Evolutionary conservation across 1,284 basidiomycete genomes (phyloP), one percentile per base, ranked within the genome.

Genomic region (Dichomitus squalens): DNA sequence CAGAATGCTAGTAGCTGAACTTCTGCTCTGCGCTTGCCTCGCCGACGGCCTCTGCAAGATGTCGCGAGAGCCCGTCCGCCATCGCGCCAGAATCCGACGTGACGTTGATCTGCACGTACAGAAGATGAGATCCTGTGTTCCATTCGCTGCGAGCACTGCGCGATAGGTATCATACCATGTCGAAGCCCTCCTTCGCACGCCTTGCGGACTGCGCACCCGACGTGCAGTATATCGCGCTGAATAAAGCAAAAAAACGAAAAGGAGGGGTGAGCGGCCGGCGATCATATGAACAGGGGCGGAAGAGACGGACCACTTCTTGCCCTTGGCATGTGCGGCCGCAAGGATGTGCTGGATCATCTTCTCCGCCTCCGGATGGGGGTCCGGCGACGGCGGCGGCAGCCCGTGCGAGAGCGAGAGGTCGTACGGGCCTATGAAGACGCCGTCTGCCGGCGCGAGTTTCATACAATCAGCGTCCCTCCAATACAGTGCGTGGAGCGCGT

Each of bases 381-480:
- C 81, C 0, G 85, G 86, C 21, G 78, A 78, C 16, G 86, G 86
- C 12, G 82, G 69, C 0, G 82, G 78, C 65, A 80, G 83, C 31
- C 85, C 85, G 25, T 86, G 73, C 1, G 80, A 76, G 44, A 85
- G 76, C 4, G 86, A 86, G 41, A 88, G 77, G 66, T 88, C 87
- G 61, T 83, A 88, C 3, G 87, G 86, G 9, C 88, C 87, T 55
- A 90, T 84, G 73, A 90, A 88, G 3, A 84, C 71, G 1, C 78
- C 78, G 49, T 84, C 81, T 76, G 52, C 21, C 18, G 8, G 23
- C 16, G 46, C 18, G n/a, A 38, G 20, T 2, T 18, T 4, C 23
- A 36, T n/a, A n/a, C n/a, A 7, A 7, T 47, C 16, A 40, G 21
- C 34, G 5, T 39, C 21, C 16, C 14, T 44, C 31, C 21, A 14